Percentiles rank a stretch among this genome's conserved stretches.
Evolutionary conservation across 2,329 filamentous ascomycete species (phyloP).

Genomic region (Leptographium lundbergii): DNA sequence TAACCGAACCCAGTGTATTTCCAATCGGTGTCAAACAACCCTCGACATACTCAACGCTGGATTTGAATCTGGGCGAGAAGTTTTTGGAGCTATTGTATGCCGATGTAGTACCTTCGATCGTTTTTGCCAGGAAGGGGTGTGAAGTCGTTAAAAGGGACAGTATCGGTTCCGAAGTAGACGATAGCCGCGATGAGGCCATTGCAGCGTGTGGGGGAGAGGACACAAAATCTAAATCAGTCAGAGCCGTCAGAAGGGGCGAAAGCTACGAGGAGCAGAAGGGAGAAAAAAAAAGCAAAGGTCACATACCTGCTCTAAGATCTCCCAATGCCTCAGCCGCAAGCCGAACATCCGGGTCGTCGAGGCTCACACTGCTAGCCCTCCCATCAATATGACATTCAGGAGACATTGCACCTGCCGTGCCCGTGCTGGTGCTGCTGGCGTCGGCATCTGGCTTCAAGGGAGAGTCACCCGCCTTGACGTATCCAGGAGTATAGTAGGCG

Average conservation of each 20-base stretch:
- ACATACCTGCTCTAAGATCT: constrained; percentile 56
- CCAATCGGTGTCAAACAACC: constrained; percentile 76
- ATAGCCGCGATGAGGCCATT: constrained; percentile 20
- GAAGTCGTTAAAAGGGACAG: constrained; percentile 78
- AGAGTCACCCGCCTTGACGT: constrained; percentile 29
- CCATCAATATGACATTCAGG: constrained; percentile 32
- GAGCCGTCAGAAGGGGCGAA: constrained; percentile 7
- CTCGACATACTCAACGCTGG: constrained; percentile 84
- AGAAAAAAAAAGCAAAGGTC: neutral
- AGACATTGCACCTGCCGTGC: constrained; percentile 27
- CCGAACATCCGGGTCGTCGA: constrained; percentile 56
- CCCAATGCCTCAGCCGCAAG: constrained; percentile 65
- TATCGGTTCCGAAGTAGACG: constrained; percentile 53
- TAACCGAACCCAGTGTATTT: constrained; percentile 74
- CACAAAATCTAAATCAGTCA: constrained; percentile 42
- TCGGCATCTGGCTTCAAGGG: constrained; percentile 38
- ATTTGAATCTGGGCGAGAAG: constrained; percentile 74
- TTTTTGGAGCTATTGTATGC: constrained; percentile 83
- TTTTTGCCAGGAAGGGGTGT: constrained; percentile 73
- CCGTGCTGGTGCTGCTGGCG: constrained; percentile 24
- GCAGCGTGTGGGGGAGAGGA: constrained; percentile 37
- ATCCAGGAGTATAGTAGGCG: constrained; percentile 32
- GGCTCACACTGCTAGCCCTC: constrained; percentile 37
- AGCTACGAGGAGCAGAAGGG: neutral
- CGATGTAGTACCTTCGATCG: constrained; percentile 72